Conservation (phyloP, 345 rosid genomes). For the Eutrema heterophyllum region DNA sequence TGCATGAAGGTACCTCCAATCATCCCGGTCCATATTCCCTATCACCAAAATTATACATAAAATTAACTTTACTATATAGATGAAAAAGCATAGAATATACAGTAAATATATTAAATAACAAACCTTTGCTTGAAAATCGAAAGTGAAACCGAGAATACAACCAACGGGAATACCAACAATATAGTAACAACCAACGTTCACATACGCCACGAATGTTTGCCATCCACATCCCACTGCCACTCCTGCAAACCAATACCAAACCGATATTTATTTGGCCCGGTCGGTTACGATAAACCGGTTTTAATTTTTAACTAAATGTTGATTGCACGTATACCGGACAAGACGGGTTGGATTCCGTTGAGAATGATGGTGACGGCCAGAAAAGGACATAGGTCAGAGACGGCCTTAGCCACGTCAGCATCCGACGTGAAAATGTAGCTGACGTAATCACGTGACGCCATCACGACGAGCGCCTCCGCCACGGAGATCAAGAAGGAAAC, state of each 20-base stretch:
- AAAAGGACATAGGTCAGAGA: background rate
- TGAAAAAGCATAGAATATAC: background rate
- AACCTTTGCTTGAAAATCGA: slow-evolving; percentile 51
- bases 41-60: background rate
- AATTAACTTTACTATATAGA: background rate
- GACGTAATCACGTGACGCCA: background rate
- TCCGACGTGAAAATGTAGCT: background rate
- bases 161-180: slow-evolving; percentile 52
- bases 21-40: slow-evolving; percentile 73
- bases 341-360: background rate
- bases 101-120: background rate
- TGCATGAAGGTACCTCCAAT: slow-evolving; percentile 56
- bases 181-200: slow-evolving; percentile 61
- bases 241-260: slow-evolving; percentile 31
- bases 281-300: background rate
- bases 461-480: background rate
- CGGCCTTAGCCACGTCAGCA: background rate
- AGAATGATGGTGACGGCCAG: background rate
- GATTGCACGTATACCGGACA: background rate
- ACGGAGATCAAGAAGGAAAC: background rate
- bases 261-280: background rate
- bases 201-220: slow-evolving; percentile 65
- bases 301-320: background rate
- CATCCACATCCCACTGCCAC: slow-evolving; percentile 85
- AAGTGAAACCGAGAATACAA: slow-evolving; percentile 54